These are phyloP conservation scores for Neopestalotiopsis sp. DNA, from an alignment of 2,329 filamentous ascomycete species.

Conservation along the genomic window DNA sequence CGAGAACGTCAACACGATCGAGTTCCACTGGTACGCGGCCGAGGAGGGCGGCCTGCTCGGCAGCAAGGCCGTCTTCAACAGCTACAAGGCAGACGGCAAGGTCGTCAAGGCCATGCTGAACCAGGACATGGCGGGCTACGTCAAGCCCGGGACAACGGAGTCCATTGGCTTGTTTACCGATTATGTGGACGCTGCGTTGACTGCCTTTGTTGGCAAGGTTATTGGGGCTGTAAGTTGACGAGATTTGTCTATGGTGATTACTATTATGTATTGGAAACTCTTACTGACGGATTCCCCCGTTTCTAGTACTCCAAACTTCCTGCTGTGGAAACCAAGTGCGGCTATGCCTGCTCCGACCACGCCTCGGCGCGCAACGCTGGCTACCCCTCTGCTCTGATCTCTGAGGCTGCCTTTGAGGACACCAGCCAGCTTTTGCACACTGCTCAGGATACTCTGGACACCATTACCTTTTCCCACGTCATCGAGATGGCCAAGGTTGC, in stretches of 20 bases:
- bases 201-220: slow-evolving; percentile 42
- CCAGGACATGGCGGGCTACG: slow-evolving; percentile 50
- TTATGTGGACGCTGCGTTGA: slow-evolving; percentile 41
- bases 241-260: too few relatives aligned
- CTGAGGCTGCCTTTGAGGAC: slow-evolving; percentile 64
- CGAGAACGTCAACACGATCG: slow-evolving; percentile 72
- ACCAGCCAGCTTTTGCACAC: slow-evolving; percentile 76
- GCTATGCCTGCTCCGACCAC: slow-evolving; percentile 70
- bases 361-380: slow-evolving; percentile 69
- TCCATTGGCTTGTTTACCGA: slow-evolving; percentile 46
- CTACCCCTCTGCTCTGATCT: slow-evolving; percentile 68
- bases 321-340: slow-evolving; percentile 53
- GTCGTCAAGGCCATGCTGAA: slow-evolving; percentile 48
- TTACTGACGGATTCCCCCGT: neutral
- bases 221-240: slow-evolving; percentile 31
- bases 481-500: slow-evolving; percentile 64
- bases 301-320: slow-evolving; percentile 43
- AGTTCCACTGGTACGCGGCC: slow-evolving; percentile 87
- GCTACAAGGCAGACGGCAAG: slow-evolving; percentile 37
- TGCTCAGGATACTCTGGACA: slow-evolving; percentile 72
- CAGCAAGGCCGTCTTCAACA: slow-evolving; percentile 58
- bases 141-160: slow-evolving; percentile 30
- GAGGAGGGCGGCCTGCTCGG: slow-evolving; percentile 82
- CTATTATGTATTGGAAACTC: neutral
- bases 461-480: slow-evolving; percentile 70